Evolutionary conservation across 2,329 filamentous ascomycete genomes (phyloP), one percentile per base, ranked within the genome.

Genomic region (Biscogniauxia mediterranea): DNA sequence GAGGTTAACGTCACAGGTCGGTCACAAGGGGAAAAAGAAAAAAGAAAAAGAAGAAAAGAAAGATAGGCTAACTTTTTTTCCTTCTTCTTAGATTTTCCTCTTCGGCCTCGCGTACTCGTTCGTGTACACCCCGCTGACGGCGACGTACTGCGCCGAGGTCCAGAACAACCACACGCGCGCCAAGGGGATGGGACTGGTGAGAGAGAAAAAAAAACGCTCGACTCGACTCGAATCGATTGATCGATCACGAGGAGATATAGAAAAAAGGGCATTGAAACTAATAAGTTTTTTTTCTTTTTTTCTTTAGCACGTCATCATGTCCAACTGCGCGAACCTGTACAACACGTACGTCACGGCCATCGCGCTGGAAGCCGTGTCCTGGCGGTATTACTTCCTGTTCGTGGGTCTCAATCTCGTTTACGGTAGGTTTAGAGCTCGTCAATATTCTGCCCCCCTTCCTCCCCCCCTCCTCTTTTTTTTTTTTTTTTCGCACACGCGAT

Each of bases 321-420:
- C 69, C 28, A 74, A 74, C 59, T 69, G 68, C 46, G 68, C 72
- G 56, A 71, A 74, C 60, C 63, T 74, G 11, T 73, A 74, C 65
- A 71, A 75, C 64, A 71, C 71, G 2, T 73, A 70, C 20, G 71
- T 74, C 21, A 73, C 71, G 0, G 70, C 72, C 5, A 67, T 73
- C 11, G 71, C 71, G 4, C 67, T 74, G 26, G 69, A 74, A 3
- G 67, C 71, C 13, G 70, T 73, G 9, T 67, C 71, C 61, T 74
- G 69, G 68, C 64, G 66, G 7, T 73, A 73, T 57, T 73, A 74
- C 56, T 67, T 75, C 58, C 66, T 74, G 50, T 72, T 72, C 55
- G 73, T 74, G 23, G 72, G 72, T 13, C 64, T 75, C 11, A 73
- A 73, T 52, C 32, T 73, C 20, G 57, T 74, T 11, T 75, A 74